Conservation (phyloP, 2,329 filamentous ascomycete species). For the Penicillium olsonii region DNA sequence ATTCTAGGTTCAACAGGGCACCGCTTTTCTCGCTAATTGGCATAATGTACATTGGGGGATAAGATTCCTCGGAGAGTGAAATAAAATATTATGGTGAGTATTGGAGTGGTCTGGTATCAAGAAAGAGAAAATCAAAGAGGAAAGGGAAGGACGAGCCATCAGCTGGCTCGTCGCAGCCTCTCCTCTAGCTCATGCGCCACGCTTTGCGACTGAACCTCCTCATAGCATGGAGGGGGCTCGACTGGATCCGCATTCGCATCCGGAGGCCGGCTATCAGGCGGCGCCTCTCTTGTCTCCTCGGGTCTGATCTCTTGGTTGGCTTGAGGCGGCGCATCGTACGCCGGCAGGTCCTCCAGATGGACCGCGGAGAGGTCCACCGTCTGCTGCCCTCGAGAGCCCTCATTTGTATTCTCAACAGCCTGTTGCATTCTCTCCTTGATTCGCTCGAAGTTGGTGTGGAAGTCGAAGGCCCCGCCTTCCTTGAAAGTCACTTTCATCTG, state of each 20-base stretch:
- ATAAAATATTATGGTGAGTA: neutral
- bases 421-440: constrained; percentile 83
- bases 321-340: constrained; percentile 68
- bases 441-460: constrained; percentile 77
- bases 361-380: constrained; percentile 64
- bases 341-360: constrained; percentile 82
- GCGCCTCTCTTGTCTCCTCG: constrained; percentile 10
- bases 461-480: constrained; percentile 93
- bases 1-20: neutral
- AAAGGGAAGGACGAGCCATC: neutral
- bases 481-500: constrained; percentile 88
- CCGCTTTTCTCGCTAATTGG: constrained; percentile 16
- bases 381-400: constrained; percentile 44
- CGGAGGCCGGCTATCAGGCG: constrained; percentile 24
- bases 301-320: constrained; percentile 20
- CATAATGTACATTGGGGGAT: constrained; percentile 19
- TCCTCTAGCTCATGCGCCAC: constrained; percentile 73
- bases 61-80: neutral
- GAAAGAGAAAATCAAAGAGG: too few relatives aligned
- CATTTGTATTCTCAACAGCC: constrained; percentile 61
- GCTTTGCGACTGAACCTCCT: constrained; percentile 83
- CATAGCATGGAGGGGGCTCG: constrained; percentile 87
- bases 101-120: neutral
- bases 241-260: constrained; percentile 48
- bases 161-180: constrained; percentile 43